Conservation (phyloP, 768 basidiomycete genomes). For the Amanita fuliginea region DNA sequence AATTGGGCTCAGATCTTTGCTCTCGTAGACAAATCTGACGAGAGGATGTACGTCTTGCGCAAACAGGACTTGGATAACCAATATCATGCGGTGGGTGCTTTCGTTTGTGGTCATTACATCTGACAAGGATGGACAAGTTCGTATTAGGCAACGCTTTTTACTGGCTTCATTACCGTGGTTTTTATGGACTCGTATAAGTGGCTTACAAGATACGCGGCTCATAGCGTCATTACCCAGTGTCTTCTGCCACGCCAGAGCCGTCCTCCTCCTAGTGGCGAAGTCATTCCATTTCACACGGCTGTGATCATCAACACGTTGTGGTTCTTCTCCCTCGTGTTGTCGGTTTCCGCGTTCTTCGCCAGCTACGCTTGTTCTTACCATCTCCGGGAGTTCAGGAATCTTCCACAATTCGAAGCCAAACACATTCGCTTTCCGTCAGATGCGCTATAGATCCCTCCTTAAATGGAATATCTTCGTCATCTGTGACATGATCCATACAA, state of each 20-base stretch:
- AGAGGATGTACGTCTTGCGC: background rate
- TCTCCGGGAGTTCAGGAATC: background rate
- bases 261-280: too few species aligned
- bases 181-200: background rate
- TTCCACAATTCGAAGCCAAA: background rate
- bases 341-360: background rate
- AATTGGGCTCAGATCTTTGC: background rate
- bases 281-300: background rate
- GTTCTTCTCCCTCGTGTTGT: background rate
- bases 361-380: background rate
- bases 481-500: background rate
- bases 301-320: background rate
- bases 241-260: too few species aligned
- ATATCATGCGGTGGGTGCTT: background rate
- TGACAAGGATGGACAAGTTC: background rate
- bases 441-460: background rate
- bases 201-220: background rate
- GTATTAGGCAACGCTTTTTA: background rate
- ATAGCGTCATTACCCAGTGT: background rate
- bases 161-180: background rate
- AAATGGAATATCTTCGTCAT: background rate
- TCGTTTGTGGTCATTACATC: background rate
- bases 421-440: constrained; percentile 7
- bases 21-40: background rate
- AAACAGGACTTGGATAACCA: background rate